Evolutionary conservation across 805 yeast species (phyloP).

Genomic region (Ogataea trehalophila): DNA sequence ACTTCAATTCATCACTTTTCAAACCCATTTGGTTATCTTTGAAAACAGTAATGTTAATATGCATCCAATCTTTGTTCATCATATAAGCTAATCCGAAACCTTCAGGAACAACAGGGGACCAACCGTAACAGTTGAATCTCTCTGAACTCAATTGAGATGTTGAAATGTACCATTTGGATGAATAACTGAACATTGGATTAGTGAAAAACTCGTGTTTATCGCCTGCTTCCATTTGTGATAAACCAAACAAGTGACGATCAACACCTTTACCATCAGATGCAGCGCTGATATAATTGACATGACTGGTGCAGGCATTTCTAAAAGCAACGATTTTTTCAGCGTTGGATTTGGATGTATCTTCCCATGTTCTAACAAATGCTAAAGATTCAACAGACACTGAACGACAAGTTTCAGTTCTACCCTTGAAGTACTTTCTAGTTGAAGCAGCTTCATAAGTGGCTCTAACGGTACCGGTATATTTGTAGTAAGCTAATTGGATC

Average conservation of each 20-base stretch:
- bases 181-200: slow-evolving; percentile 73
- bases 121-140: slow-evolving; percentile 87
- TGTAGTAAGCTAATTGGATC: slow-evolving; percentile 86
- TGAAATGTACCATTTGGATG: slow-evolving; percentile 80
- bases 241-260: slow-evolving; percentile 90
- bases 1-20: slow-evolving; percentile 53
- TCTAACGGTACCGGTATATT: slow-evolving; percentile 69
- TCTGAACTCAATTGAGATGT: slow-evolving; percentile 87
- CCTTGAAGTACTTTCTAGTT: slow-evolving; percentile 80
- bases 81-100: slow-evolving; percentile 94
- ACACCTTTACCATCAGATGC: slow-evolving; percentile 87
- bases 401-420: slow-evolving; percentile 93
- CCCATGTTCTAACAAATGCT: slow-evolving; percentile 71
- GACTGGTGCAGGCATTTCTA: slow-evolving; percentile 68
- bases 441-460: slow-evolving; percentile 97
- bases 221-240: slow-evolving; percentile 63
- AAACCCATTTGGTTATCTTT: slow-evolving; percentile 54
- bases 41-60: slow-evolving; percentile 77
- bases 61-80: slow-evolving; percentile 80
- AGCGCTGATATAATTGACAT: slow-evolving; percentile 62
- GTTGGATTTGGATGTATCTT: slow-evolving; percentile 43
- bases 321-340: slow-evolving; percentile 62
- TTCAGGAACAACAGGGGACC: slow-evolving; percentile 90
- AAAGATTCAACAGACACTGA: slow-evolving; percentile 70
- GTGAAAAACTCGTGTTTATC: slow-evolving; percentile 61